Evolutionary conservation across 805 yeast species (phyloP).

Genomic region (Candida railenensis): DNA sequence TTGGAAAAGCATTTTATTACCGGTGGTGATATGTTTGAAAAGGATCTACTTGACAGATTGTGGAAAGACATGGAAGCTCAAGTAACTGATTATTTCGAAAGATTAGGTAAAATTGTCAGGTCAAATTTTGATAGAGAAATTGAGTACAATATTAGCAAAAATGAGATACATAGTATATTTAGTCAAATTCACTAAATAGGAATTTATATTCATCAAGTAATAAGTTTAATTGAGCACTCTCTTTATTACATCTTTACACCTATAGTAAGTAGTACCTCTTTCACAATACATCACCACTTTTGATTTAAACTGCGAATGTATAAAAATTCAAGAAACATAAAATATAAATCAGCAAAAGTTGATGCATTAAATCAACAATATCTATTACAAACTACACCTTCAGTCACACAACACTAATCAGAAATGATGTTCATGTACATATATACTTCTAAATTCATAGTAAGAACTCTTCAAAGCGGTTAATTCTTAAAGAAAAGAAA

Average conservation of each 20-base stretch:
- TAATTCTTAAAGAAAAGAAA: not conserved
- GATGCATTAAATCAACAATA: no score
- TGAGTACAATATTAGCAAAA: conserved; percentile 49
- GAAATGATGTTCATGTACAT: not conserved
- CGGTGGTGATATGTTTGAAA: conserved; percentile 45
- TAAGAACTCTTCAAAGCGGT: not conserved
- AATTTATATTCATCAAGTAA: no score
- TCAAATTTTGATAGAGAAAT: conserved; percentile 52
- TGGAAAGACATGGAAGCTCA: conserved; percentile 72
- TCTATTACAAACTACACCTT: no score
- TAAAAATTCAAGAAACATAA: no score
- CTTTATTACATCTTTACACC: no score
- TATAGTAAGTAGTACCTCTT: no score
- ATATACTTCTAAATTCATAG: not conserved
- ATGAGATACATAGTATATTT: conserved; percentile 58
- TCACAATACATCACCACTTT: no score
- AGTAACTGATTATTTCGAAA: conserved; percentile 53
- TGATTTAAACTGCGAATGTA: no score
- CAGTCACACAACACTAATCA: no score
- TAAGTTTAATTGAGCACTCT: not conserved
- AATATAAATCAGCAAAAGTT: no score
- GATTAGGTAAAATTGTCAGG: conserved; percentile 54
- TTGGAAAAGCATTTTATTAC: conserved; percentile 54
- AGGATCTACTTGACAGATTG: conserved; percentile 55
- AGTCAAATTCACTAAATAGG: not conserved